phyloP scores from a whole-genome alignment of 2,329 filamentous ascomycete species.

The Verticillium longisporum region DNA sequence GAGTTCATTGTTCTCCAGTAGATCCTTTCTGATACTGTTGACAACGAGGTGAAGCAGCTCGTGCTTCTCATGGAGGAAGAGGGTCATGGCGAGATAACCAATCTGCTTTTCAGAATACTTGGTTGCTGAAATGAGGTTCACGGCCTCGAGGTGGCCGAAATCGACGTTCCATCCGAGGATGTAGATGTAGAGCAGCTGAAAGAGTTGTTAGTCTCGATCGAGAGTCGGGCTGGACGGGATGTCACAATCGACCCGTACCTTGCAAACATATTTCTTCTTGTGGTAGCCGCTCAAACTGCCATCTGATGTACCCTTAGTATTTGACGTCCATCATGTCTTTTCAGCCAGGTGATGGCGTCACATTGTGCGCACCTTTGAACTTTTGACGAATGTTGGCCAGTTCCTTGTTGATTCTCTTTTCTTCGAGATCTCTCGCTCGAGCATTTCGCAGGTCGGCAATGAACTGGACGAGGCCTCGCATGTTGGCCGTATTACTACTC shows the following conservation, averaged over 20 bases:
- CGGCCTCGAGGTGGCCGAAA: conserved; percentile 95
- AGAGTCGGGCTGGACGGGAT: conserved; percentile 1
- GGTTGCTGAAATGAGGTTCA: conserved; percentile 91
- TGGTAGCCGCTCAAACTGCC: conserved; percentile 92
- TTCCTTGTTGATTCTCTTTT: conserved; percentile 99
- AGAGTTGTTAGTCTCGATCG: neutral
- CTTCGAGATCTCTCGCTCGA: conserved; percentile 87
- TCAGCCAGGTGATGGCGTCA: neutral
- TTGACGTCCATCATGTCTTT: neutral
- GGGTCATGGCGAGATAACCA: conserved; percentile 92
- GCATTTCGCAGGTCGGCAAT: conserved; percentile 96
- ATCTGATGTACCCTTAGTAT: conserved; percentile 41
- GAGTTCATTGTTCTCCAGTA: conserved; percentile 90
- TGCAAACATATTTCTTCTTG: conserved; percentile 99
- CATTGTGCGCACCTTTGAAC: conserved; percentile 63
- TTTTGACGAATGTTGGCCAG: conserved; percentile 97
- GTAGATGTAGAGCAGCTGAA: conserved; percentile 87
- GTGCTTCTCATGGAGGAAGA: conserved; percentile 96
- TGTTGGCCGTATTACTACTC: conserved; percentile 58
- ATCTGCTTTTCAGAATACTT: conserved; percentile 99
- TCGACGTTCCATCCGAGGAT: conserved; percentile 99
- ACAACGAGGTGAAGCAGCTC: conserved; percentile 93
- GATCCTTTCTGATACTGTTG: conserved; percentile 95
- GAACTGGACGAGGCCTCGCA: conserved; percentile 90
- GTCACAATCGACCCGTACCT: conserved; percentile 39